Percentiles rank a stretch among this genome's conserved stretches.
Evolutionary conservation across 2,329 filamentous ascomycete genomes (phyloP).

Genomic region (Hypoxylon sp.): DNA sequence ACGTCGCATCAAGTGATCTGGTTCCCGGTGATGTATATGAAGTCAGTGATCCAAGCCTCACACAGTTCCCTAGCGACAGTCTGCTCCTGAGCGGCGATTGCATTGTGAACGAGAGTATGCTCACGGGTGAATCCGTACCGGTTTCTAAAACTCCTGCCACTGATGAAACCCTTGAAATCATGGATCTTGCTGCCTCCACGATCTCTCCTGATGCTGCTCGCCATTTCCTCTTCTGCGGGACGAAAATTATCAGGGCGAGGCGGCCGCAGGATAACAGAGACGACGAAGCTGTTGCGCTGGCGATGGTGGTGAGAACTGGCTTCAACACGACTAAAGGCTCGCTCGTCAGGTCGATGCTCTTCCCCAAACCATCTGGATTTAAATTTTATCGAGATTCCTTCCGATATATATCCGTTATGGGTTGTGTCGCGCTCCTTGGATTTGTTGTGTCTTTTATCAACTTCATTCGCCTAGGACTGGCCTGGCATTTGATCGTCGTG

Average conservation of each 20-base stretch:
- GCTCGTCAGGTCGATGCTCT: constrained; percentile 96
- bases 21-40: constrained; percentile 98
- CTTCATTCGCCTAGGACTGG: constrained; percentile 85
- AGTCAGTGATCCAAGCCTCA: constrained; percentile 90
- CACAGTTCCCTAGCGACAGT: constrained; percentile 92
- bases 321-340: constrained; percentile 99
- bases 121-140: constrained; percentile 96
- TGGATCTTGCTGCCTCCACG: constrained; percentile 85
- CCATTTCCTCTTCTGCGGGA: constrained; percentile 94
- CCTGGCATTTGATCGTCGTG: constrained; percentile 91
- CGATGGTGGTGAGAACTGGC: constrained; percentile 91
- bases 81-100: constrained; percentile 92
- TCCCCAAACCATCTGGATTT: constrained; percentile 97
- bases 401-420: constrained; percentile 98
- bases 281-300: constrained; percentile 90
- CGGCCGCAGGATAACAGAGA: constrained; percentile 87
- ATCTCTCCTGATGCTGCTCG: constrained; percentile 86
- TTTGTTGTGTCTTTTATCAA: constrained; percentile 94
- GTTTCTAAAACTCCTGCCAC: constrained; percentile 91
- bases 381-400: constrained; percentile 99
- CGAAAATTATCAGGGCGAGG: constrained; percentile 91
- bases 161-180: constrained; percentile 79
- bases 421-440: constrained; percentile 82
- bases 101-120: constrained; percentile 99
- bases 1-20: constrained; percentile 86